Evolutionary conservation across 2,329 filamentous ascomycete species (phyloP).

Genomic region (Nothomitra cinnamomea): DNA sequence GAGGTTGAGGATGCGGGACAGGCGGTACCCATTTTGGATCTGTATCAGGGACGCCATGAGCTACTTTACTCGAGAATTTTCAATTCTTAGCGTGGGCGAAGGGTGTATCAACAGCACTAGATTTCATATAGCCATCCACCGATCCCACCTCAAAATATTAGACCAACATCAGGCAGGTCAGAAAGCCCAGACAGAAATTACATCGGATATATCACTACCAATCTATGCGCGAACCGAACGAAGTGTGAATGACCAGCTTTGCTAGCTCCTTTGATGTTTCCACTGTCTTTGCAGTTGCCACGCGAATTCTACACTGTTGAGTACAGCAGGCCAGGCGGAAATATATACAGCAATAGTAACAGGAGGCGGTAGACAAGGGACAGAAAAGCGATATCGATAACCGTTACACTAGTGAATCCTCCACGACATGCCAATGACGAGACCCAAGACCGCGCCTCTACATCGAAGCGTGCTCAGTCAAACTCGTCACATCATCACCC

Average conservation of each 20-base stretch:
- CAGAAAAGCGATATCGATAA: not conserved
- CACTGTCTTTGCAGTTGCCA: slow-evolving; percentile 1
- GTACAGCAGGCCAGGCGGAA: not conserved
- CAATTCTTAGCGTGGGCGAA: slow-evolving; percentile 41
- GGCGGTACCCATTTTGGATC: slow-evolving; percentile 58
- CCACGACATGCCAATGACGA: not conserved
- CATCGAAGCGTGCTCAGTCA: not conserved
- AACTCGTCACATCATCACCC: not conserved
- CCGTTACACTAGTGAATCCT: not conserved
- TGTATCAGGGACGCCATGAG: slow-evolving; percentile 74
- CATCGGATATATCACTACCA: too few species aligned
- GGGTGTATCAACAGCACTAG: not conserved
- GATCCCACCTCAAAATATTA: not conserved
- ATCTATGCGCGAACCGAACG: too few species aligned
- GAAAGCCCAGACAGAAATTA: not conserved
- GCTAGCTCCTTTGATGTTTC: not conserved
- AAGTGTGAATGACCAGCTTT: not conserved
- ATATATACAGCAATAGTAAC: not conserved
- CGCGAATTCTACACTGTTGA: slow-evolving; percentile 1
- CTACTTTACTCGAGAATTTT: slow-evolving; percentile 73
- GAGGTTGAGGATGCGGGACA: slow-evolving; percentile 52
- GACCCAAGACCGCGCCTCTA: not conserved
- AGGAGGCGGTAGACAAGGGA: not conserved
- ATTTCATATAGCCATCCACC: not conserved
- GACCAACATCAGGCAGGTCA: not conserved